A percentile compares a stretch with the other conserved stretches of the same genome.
These are phyloP conservation scores for Hanseniaspora valbyensis DNA, from an alignment of 805 yeast genomes.

Conservation along the genomic window DNA sequence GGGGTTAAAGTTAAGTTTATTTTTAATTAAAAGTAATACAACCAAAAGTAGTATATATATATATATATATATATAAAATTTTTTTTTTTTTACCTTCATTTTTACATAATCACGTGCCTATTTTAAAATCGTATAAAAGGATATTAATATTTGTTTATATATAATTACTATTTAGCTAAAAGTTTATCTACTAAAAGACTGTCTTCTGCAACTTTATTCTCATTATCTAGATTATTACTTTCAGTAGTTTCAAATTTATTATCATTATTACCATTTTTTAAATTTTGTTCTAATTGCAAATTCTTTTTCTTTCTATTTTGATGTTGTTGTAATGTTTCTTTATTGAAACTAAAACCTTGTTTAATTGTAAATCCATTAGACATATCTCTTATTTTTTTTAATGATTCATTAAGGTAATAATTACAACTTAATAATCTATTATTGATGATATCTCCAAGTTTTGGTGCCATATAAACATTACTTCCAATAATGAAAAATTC, in stretches of 20 bases:
- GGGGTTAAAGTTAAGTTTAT: not conserved
- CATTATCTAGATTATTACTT: not conserved
- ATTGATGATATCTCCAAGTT: constrained; percentile 57
- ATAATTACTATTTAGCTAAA: not conserved
- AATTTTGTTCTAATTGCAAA: not conserved
- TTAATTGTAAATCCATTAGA: constrained; percentile 46
- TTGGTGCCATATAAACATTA: constrained; percentile 83
- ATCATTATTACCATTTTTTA: not conserved
- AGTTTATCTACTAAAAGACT: constrained; percentile 6
- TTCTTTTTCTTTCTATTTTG: constrained; percentile 1
- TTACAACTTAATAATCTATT: constrained; percentile 52
- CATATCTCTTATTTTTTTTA: constrained; percentile 37
- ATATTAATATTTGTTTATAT: no score
- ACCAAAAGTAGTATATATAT: no score
- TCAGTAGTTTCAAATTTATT: not conserved
- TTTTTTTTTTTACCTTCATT: not conserved
- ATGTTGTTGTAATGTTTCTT: constrained; percentile 12
- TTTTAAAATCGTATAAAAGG: not conserved
- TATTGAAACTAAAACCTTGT: constrained; percentile 35
- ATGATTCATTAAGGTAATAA: constrained; percentile 35
- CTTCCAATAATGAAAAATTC: constrained; percentile 88
- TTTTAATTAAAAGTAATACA: not conserved
- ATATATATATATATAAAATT: not conserved
- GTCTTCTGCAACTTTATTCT: not conserved
- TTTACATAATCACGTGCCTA: not conserved